Percentiles rank a stretch among this genome's conserved stretches.
Conservation (phyloP, 1,284 basidiomycete genomes). For the Trichosporon inkin region DNA sequence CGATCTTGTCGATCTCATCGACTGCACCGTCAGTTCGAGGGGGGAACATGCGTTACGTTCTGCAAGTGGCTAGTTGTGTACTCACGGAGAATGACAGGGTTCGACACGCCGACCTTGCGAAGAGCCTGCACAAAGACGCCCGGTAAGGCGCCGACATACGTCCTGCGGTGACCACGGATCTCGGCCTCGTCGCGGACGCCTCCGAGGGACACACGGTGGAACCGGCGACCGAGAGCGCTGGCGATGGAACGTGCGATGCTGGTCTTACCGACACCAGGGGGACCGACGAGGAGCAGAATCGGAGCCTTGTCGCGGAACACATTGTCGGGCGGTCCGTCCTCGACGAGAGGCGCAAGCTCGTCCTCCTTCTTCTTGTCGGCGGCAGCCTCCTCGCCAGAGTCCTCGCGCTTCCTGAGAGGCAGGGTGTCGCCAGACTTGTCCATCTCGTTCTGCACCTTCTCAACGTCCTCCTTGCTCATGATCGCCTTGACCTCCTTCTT, state of each 20-base stretch:
- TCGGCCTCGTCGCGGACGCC: constrained; percentile 95
- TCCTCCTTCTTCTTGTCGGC: background rate
- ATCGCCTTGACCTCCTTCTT: constrained; percentile 4
- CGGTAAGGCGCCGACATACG: constrained; percentile 76
- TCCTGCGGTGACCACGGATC: constrained; percentile 94
- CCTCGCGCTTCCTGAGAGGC: constrained; percentile 9
- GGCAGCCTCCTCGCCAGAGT: background rate
- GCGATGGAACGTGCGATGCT: constrained; percentile 52
- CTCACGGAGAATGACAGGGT: constrained; percentile 76
- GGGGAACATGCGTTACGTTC: background rate
- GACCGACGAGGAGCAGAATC: constrained; percentile 65
- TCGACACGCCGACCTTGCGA: constrained; percentile 91
- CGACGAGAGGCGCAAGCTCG: constrained; percentile 9
- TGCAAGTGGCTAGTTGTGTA: too few species aligned
- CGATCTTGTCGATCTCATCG: constrained; percentile 89
- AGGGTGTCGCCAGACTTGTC: constrained; percentile 9
- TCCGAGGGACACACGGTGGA: constrained; percentile 81
- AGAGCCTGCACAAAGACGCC: constrained; percentile 95
- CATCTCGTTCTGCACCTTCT: background rate
- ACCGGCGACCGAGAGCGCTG: constrained; percentile 38
- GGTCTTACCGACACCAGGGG: constrained; percentile 94
- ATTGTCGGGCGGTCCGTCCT: constrained; percentile 34
- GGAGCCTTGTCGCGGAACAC: constrained; percentile 46
- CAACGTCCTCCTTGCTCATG: constrained; percentile 11
- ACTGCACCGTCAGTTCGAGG: constrained; percentile 43